Evolutionary conservation across 2,329 filamentous ascomycete genomes (phyloP), one percentile per base, ranked within the genome.

Genomic region (Neopestalotiopsis sp.): DNA sequence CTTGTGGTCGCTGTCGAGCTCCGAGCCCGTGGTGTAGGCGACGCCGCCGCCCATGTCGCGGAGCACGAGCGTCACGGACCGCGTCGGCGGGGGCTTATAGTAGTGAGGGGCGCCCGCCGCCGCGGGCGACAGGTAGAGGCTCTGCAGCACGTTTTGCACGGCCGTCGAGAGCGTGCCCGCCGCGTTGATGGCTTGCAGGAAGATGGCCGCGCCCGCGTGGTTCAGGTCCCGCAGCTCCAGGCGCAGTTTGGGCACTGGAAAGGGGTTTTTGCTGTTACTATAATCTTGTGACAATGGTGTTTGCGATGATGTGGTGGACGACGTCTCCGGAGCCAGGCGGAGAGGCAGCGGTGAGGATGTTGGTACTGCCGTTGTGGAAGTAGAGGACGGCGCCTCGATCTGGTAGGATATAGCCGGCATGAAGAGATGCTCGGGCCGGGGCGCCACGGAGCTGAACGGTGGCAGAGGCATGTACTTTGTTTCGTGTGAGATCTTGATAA

Each of bases 1-100:
- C 78, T 98, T 98, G 84, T 97, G 94, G 76, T 96, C 92, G 70
- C 86, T 74, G 80, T 97, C 95, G 12, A 97, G 86, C 53, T 94
- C 91, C 10, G 85, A 88, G 71, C 94, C 93, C 0, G 89, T 94
- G 1, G 95, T 98, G 83, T 98, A 97, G 24, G 95, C 95, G 4
- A 98, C 93, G 64, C 95, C 95, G 62, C 83, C 85, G 62, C 83
- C 85, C 88, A 97, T 94, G 72, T 90, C 85, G 38, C 93, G 89
- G 4, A 98, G 84, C 70, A 97, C 86, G 45, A 98, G 82, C 0
- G 95, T 98, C 20, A 98, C 90, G 65, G 94, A 97, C 70, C 94
- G 92, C 10, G 94, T 96, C n/a, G 88, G 85, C 56, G 89, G 88
- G 12, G 80, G 76, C 66, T 81, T 81, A 7, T 56, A 59, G 40